Conservation (phyloP, 2,329 filamentous ascomycete genomes). For the Alternaria alternata region DNA sequence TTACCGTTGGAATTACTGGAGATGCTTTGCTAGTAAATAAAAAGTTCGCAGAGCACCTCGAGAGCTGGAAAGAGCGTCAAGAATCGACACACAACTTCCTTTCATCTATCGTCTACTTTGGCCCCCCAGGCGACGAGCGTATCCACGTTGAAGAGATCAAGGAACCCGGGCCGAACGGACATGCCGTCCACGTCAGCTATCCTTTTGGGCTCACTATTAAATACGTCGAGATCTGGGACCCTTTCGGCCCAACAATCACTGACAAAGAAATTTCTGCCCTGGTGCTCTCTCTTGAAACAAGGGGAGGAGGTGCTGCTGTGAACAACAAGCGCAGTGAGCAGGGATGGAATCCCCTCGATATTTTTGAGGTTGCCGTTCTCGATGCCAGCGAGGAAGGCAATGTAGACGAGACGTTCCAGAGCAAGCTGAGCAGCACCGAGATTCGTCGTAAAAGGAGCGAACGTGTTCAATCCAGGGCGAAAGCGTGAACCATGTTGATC, state of each 20-base stretch:
- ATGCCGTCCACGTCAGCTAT: constrained; percentile 65
- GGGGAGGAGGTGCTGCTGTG: constrained; percentile 81
- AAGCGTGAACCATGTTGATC: constrained; percentile 27
- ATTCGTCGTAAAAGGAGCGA: constrained; percentile 64
- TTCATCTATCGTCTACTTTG: constrained; percentile 65
- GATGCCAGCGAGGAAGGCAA: constrained; percentile 67
- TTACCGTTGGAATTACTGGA: constrained; percentile 88
- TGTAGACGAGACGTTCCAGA: constrained; percentile 69
- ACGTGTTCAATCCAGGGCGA: constrained; percentile 30
- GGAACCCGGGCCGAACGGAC: constrained; percentile 58
- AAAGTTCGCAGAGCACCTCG: constrained; percentile 81
- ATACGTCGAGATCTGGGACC: constrained; percentile 85
- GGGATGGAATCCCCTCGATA: constrained; percentile 77
- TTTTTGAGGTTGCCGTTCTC: constrained; percentile 90
- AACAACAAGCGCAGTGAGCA: constrained; percentile 81
- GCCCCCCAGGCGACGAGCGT: constrained; percentile 57
- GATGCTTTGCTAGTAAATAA: constrained; percentile 88
- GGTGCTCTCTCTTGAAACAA: constrained; percentile 88
- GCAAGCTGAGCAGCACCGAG: constrained; percentile 91
- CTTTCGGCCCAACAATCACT: constrained; percentile 89
- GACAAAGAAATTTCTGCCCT: constrained; percentile 80
- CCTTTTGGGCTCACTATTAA: constrained; percentile 72
- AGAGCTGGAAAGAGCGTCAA: constrained; percentile 80
- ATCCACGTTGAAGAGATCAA: constrained; percentile 56
- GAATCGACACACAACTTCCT: constrained; percentile 76